Conservation (phyloP, 2,329 filamentous ascomycete genomes). For the Alternaria viburni region DNA sequence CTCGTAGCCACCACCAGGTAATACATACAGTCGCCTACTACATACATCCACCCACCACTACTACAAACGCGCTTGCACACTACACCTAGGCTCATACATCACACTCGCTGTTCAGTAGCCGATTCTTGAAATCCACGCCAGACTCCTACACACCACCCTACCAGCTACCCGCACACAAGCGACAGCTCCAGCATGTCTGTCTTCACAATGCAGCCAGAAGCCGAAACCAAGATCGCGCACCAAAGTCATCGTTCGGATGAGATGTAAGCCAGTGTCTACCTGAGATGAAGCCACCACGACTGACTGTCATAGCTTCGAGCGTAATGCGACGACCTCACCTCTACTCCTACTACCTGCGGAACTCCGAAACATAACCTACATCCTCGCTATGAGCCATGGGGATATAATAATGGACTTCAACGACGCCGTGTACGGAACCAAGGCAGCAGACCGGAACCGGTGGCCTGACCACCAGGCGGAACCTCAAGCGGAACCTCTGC, state of each 20-base stretch:
- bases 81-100: background rate
- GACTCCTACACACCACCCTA: background rate
- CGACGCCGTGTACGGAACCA: no score
- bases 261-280: background rate
- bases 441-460: no score
- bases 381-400: no score
- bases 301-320: background rate
- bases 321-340: background rate
- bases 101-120: background rate
- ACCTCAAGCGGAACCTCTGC: no score
- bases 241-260: rapidly evolving
- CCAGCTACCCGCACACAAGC: background rate
- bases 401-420: no score
- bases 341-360: background rate
- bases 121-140: rapidly evolving
- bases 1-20: background rate
- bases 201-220: background rate
- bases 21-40: background rate
- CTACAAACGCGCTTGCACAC: background rate
- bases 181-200: background rate
- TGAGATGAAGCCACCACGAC: background rate
- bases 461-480: no score
- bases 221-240: rapidly evolving
- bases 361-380: background rate
- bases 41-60: background rate